A percentile compares a stretch with the other conserved stretches of the same genome.
phyloP scores from a whole-genome alignment of 176 grass and related monocot genomes.

The Aegilops tauschii region DNA sequence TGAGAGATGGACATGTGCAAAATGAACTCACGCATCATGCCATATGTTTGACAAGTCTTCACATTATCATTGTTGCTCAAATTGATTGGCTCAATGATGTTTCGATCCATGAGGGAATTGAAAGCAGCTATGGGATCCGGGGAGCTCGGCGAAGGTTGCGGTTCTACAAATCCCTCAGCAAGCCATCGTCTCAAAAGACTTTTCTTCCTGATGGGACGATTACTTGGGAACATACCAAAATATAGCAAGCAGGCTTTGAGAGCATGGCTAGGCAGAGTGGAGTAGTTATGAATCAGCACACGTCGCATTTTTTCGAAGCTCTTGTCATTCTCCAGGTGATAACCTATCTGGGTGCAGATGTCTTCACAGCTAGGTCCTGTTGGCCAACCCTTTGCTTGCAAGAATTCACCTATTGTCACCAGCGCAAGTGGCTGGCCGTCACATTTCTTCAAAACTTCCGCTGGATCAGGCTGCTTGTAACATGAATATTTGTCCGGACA shows the following conservation, averaged over 20 bases:
- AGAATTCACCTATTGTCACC: neutral
- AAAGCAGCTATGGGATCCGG: neutral
- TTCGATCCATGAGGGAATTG: neutral
- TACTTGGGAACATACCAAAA: constrained; percentile 8
- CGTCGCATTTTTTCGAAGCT: neutral
- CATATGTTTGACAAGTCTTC: neutral
- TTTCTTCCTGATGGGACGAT: constrained; percentile 1
- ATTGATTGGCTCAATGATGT: constrained; percentile 12
- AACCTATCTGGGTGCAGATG: neutral
- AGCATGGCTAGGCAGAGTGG: neutral
- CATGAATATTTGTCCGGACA: neutral
- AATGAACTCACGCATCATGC: constrained; percentile 18
- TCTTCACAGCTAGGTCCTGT: neutral
- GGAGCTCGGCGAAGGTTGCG: neutral
- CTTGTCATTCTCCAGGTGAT: neutral
- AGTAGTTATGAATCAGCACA: constrained; percentile 7
- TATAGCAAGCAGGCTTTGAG: constrained; percentile 20
- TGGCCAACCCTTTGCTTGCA: constrained; percentile 3
- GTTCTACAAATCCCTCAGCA: constrained; percentile 2
- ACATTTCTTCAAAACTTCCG: constrained; percentile 19
- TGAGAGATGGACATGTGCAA: neutral
- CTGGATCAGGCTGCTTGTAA: constrained; percentile 3
- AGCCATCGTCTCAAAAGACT: constrained; percentile 8
- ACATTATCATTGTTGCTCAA: neutral
- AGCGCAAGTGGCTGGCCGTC: constrained; percentile 3